Evolutionary conservation across 352 stramenopile genomes (phyloP), one percentile per base, ranked within the genome.

Genomic region (Thalassiosira livingstoniorum): DNA sequence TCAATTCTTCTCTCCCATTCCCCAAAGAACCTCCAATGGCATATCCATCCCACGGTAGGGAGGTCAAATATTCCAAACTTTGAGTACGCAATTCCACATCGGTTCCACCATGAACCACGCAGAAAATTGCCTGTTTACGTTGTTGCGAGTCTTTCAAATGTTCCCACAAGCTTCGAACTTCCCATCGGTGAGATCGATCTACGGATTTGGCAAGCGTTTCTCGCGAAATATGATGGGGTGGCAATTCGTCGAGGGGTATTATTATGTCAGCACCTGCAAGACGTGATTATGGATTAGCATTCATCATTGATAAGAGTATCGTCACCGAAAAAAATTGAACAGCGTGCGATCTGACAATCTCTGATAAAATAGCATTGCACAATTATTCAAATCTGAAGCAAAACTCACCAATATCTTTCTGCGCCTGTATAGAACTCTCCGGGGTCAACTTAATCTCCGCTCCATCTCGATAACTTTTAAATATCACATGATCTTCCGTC

Each of bases 221-320:
- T 60, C 88, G 85, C 77, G 90, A 87, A 34, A 96, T 94, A 67
- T 96, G 89, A 80, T 96, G 96, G 0, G 93, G 93, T 4, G 94
- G 93, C 34, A 96, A 87, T 81, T 97, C 93, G 77, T 97, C 95
- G 55, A 95, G 83, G 0, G 94, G 92, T 69, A 97, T 96, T 66
- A 96, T 96, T 62, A 96, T 95, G 81, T 80, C 62, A 15, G 62
- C 62, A 31, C n/a, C n/a, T n/a, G n/a, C n/a, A n/a, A n/a, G n/a
- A n/a, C n/a, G n/a, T n/a, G n/a, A n/a, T n/a, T n/a, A n/a, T n/a
- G n/a, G n/a, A n/a, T n/a, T n/a, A n/a, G n/a, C n/a, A n/a, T n/a
- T n/a, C n/a, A 53, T 53, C 21, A 21, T 53, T 18, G 42, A 53
- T 65, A 4, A 65, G 27, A 29, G 27, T 45, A 5, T 39, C 21